Evolutionary conservation across 148 eudicot genomes (phyloP).

Genomic region (Rhododendron molle): DNA sequence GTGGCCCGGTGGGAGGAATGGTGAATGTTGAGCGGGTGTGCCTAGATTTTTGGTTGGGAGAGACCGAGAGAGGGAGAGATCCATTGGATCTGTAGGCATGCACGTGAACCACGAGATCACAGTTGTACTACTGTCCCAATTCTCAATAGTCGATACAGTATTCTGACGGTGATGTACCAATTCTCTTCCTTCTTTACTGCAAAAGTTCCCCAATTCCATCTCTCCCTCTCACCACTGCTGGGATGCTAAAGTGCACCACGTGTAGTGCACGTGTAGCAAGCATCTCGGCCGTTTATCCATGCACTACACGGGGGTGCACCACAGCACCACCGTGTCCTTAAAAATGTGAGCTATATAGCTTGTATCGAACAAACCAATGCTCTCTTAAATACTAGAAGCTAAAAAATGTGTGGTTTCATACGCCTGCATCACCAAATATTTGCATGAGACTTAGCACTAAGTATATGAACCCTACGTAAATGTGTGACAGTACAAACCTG

Average conservation of each 20-base stretch:
- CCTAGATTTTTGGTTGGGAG: no score
- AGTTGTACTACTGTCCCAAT: background rate
- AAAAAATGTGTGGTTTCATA: no score
- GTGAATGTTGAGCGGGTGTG: no score
- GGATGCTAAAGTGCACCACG: no score
- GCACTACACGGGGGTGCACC: no score
- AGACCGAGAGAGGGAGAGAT: background rate
- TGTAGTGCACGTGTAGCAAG: no score
- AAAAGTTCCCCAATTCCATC: background rate
- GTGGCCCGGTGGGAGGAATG: fast-evolving
- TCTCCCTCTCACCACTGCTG: background rate
- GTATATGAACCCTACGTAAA: no score
- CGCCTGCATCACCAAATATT: no score
- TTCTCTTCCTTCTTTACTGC: background rate
- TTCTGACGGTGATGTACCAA: background rate
- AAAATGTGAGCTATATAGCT: background rate
- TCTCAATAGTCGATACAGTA: background rate
- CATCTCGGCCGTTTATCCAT: no score
- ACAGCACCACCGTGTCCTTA: background rate
- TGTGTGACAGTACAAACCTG: fast-evolving
- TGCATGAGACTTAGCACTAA: no score
- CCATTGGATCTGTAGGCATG: background rate
- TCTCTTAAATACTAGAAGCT: no score
- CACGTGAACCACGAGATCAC: background rate
- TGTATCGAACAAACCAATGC: no score